phyloP scores from a whole-genome alignment of 2,329 filamentous ascomycete species.

The Arachnopeziza araneosa region DNA sequence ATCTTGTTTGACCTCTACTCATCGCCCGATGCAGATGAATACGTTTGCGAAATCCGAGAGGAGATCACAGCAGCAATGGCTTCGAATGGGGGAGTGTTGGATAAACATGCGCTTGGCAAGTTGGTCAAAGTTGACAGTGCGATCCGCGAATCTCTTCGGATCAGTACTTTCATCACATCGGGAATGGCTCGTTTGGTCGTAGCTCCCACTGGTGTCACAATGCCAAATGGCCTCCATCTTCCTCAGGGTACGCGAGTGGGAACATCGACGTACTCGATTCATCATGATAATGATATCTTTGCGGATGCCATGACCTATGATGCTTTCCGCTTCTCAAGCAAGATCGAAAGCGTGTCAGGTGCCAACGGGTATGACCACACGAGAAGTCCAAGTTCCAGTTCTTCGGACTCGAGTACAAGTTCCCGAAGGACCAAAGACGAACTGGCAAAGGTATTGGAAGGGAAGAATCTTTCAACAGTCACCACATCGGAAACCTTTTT shows the following conservation, averaged over 20 bases:
- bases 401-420: not conserved
- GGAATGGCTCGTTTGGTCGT: conserved; percentile 23
- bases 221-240: conserved; percentile 15
- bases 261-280: conserved; percentile 11
- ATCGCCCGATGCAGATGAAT: conserved; percentile 16
- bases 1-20: conserved; percentile 28
- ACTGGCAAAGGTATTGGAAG: conserved; percentile 9
- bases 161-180: conserved; percentile 27
- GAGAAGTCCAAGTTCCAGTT: not conserved
- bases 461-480: conserved; percentile 11
- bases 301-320: conserved; percentile 14
- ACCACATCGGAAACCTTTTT: conserved; percentile 16
- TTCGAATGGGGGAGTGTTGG: conserved; percentile 26
- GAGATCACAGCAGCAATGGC: conserved; percentile 22
- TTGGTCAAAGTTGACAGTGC: conserved; percentile 31
- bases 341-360: not conserved
- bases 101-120: conserved; percentile 29
- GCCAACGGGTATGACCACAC: not conserved
- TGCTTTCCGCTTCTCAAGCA: conserved; percentile 16
- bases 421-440: conserved; percentile 1
- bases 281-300: conserved; percentile 17
- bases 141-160: conserved; percentile 31
- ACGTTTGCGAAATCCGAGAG: conserved; percentile 22
- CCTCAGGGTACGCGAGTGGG: conserved; percentile 12
- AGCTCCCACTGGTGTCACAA: conserved; percentile 20